phyloP scores from a whole-genome alignment of 768 basidiomycete genomes.

The Pisolithus marmoratus region DNA sequence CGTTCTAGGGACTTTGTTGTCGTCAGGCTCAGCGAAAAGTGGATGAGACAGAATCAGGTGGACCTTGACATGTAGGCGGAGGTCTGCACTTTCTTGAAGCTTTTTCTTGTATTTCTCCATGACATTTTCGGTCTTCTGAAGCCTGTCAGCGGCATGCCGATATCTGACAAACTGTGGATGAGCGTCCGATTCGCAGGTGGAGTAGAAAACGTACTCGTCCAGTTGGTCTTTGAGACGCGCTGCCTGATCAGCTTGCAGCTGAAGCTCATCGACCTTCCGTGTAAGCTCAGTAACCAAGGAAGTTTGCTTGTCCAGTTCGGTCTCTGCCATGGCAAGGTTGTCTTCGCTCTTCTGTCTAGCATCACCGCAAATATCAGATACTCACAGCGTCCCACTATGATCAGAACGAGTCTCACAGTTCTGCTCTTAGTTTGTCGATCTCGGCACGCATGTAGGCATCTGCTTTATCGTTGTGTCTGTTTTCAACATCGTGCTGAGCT shows the following conservation, averaged over 20 bases:
- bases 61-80: conserved; percentile 83
- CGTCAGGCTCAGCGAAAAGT: neutral
- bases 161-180: conserved; percentile 44
- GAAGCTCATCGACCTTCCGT: conserved; percentile 76
- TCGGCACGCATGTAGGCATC: conserved; percentile 76
- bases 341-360: conserved; percentile 91
- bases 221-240: conserved; percentile 84
- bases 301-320: conserved; percentile 78
- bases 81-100: conserved; percentile 87
- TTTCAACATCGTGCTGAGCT: conserved; percentile 53
- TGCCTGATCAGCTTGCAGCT: conserved; percentile 70
- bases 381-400: conserved; percentile 1
- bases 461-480: conserved; percentile 58
- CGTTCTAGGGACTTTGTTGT: conserved; percentile 70
- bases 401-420: conserved; percentile 60
- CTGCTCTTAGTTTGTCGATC: conserved; percentile 72
- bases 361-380: conserved; percentile 26
- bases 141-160: conserved; percentile 84
- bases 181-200: neutral
- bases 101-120: conserved; percentile 99
- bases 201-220: conserved; percentile 61
- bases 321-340: conserved; percentile 74
- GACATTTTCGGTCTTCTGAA: conserved; percentile 93
- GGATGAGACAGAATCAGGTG: conserved; percentile 14
- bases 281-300: conserved; percentile 64